Percentiles rank a stretch among this genome's conserved stretches.
phyloP scores from a whole-genome alignment of 257 asterid species.

The Apocynum venetum region DNA sequence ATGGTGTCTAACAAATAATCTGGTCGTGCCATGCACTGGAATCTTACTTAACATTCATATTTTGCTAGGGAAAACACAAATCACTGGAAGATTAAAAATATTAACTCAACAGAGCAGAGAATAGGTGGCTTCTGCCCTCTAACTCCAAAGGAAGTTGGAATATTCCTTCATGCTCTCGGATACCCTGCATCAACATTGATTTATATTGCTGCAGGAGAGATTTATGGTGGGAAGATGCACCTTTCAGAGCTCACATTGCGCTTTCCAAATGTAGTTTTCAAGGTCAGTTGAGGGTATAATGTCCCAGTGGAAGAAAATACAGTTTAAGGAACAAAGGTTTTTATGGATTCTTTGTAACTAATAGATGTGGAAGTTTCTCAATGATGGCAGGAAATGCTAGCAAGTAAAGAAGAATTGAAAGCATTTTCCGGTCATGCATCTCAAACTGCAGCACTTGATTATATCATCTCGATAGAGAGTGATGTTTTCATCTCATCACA shows the following conservation, averaged over 20 bases:
- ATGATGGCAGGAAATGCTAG: conserved; percentile 81
- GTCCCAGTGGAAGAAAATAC: not conserved
- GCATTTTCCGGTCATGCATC: conserved; percentile 69
- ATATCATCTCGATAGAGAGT: conserved; percentile 71
- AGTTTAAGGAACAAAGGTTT: not conserved
- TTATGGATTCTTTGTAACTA: not conserved
- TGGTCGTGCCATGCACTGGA: conserved; percentile 1
- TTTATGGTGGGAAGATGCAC: conserved; percentile 75
- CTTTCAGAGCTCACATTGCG: conserved; percentile 79
- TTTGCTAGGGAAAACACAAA: conserved; percentile 66
- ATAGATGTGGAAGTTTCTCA: conserved; percentile 15
- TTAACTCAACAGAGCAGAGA: conserved; percentile 85
- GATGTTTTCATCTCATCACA: conserved; percentile 88
- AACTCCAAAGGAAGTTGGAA: conserved; percentile 93
- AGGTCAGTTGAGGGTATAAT: conserved; percentile 43
- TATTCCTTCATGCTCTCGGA: conserved; percentile 85
- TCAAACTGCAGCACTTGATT: conserved; percentile 92
- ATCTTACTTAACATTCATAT: conserved; percentile 17
- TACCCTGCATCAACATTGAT: conserved; percentile 70
- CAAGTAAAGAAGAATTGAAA: conserved; percentile 58
- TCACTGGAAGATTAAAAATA: conserved; percentile 88
- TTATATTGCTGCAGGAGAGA: conserved; percentile 93
- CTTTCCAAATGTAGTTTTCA: conserved; percentile 71
- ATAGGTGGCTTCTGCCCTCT: conserved; percentile 83
- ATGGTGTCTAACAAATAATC: not conserved